Evolutionary conservation across 2,329 filamentous ascomycete genomes (phyloP).

Genomic region (Anisogramma anomala): DNA sequence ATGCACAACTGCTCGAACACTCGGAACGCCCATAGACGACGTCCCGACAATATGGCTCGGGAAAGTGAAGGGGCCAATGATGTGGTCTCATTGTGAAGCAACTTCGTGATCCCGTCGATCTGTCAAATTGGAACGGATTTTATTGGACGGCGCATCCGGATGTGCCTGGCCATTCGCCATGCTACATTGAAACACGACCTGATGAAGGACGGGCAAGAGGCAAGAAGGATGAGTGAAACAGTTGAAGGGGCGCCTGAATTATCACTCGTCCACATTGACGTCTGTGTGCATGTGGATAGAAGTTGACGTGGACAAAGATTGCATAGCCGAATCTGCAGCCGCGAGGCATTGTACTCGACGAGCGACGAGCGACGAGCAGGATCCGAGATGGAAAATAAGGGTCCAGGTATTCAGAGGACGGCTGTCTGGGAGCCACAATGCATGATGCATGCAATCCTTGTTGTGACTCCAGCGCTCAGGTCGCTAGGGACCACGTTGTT

Average conservation of each 20-base stretch:
- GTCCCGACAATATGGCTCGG: constrained; percentile 6
- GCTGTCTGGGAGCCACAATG: too few relatives aligned
- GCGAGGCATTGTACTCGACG: too few relatives aligned
- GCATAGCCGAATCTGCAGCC: too few relatives aligned
- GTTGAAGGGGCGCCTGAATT: too few relatives aligned
- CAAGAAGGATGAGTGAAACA: too few relatives aligned
- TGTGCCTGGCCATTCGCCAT: background rate
- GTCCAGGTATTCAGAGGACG: too few relatives aligned
- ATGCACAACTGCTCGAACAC: background rate
- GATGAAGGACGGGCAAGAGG: background rate
- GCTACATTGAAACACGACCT: background rate
- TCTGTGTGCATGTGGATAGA: too few relatives aligned
- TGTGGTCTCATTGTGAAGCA: background rate
- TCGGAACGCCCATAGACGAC: background rate
- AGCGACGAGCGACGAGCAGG: too few relatives aligned
- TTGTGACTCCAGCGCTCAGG: background rate
- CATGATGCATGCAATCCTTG: too few relatives aligned
- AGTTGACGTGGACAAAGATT: too few relatives aligned
- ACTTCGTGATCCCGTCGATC: background rate
- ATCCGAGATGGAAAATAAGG: too few relatives aligned
- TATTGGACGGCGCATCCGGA: background rate
- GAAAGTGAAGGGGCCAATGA: background rate
- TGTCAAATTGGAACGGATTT: background rate
- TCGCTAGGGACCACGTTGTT: background rate
- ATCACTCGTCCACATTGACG: too few relatives aligned